Percentiles rank a stretch among this genome's conserved stretches.
These are phyloP conservation scores for Gymnopus androsaceus DNA, from an alignment of 1,284 basidiomycete species.

Conservation along the genomic window DNA sequence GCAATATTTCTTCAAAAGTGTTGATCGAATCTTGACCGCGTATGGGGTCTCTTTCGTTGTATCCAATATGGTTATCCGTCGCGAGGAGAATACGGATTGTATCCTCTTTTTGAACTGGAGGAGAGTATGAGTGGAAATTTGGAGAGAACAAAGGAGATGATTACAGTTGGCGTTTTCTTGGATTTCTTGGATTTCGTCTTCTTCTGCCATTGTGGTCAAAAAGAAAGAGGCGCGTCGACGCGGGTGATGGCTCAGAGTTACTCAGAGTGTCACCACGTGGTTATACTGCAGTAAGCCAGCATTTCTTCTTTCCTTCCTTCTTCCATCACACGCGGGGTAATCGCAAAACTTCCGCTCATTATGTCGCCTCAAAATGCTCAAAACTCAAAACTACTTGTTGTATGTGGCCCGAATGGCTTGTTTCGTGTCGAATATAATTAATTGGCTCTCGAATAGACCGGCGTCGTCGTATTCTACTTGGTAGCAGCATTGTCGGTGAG, in stretches of 20 bases:
- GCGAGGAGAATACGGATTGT: constrained; percentile 86
- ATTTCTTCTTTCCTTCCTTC: constrained; percentile 1
- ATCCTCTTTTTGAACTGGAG: constrained; percentile 45
- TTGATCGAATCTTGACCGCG: constrained; percentile 95
- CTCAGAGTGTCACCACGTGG: constrained; percentile 1
- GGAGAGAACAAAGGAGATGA: not conserved
- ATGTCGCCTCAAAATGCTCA: constrained; percentile 20
- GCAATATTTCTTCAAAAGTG: constrained; percentile 92
- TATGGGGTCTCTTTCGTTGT: constrained; percentile 92
- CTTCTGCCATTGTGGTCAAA: too few species aligned
- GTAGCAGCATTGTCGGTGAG: constrained; percentile 80
- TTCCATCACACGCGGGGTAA: not conserved
- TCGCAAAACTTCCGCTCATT: not conserved
- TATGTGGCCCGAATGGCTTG: constrained; percentile 8
- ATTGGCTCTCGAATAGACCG: constrained; percentile 42
- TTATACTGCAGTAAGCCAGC: too few species aligned
- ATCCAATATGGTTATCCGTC: constrained; percentile 96
- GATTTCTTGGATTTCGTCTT: too few species aligned
- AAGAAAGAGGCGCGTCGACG: too few species aligned
- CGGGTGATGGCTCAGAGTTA: too few species aligned
- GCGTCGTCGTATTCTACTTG: constrained; percentile 76
- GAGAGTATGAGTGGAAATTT: not conserved
- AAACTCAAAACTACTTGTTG: constrained; percentile 20
- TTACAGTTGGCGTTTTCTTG: constrained; percentile 30
- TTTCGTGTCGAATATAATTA: not conserved